Evolutionary conservation across 495 filamentous ascomycete species (phyloP).

Genomic region (Sordaria brevicollis): DNA sequence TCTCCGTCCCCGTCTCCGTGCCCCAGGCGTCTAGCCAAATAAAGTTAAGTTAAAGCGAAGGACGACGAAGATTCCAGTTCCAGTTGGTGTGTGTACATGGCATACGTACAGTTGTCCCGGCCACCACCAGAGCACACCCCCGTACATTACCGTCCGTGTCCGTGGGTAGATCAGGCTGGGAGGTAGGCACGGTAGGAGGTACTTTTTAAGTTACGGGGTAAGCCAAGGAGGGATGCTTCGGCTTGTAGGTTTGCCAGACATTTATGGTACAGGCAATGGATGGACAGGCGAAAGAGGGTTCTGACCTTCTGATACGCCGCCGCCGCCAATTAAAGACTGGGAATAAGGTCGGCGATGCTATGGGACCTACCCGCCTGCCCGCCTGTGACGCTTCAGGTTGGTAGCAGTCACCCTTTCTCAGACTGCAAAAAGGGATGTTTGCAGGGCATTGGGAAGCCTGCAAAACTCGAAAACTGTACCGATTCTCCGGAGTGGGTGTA

Average conservation of each 20-base stretch:
- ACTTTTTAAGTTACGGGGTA: background rate
- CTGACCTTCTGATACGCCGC: background rate
- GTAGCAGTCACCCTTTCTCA: background rate
- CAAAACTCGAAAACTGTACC: background rate
- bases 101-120: background rate
- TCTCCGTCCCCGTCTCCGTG: background rate
- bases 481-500: background rate
- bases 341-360: background rate
- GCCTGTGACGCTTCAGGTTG: background rate
- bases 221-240: background rate
- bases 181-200: too few species aligned
- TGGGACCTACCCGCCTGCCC: background rate
- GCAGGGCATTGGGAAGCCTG: background rate
- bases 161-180: background rate
- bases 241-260: background rate
- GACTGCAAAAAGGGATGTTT: background rate
- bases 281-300: background rate
- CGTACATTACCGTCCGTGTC: background rate
- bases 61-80: background rate
- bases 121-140: background rate
- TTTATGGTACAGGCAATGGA: background rate
- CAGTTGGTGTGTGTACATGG: background rate
- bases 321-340: background rate
- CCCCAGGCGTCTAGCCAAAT: background rate
- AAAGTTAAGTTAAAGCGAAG: background rate